phyloP scores from a whole-genome alignment of 805 yeast species.

The Candida nanaspora region DNA sequence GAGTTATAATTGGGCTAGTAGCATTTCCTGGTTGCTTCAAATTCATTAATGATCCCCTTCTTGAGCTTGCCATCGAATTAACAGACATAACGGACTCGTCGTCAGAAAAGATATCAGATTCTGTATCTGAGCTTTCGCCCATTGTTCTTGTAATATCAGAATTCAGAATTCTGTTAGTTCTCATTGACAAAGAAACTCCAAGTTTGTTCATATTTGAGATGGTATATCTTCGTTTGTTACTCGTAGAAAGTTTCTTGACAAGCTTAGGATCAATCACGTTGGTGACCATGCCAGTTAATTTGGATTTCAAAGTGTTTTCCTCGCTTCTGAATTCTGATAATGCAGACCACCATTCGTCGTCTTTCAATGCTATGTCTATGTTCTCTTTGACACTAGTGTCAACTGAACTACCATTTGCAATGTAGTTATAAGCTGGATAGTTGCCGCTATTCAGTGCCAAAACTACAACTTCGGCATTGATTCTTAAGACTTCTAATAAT shows the following conservation, averaged over 20 bases:
- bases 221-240: conserved; percentile 35
- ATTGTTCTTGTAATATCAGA: conserved; percentile 21
- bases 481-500: conserved; percentile 69
- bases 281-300: neutral
- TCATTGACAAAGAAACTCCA: conserved; percentile 77
- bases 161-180: conserved; percentile 43
- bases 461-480: conserved; percentile 74
- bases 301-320: conserved; percentile 13
- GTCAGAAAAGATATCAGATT: conserved; percentile 15
- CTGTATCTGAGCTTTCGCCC: conserved; percentile 20
- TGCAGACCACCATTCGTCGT: conserved; percentile 86
- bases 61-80: conserved; percentile 4
- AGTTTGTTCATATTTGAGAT: conserved; percentile 64
- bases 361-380: conserved; percentile 42
- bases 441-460: conserved; percentile 55
- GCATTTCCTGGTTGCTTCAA: neutral
- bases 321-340: conserved; percentile 49
- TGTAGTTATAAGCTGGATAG: conserved; percentile 60
- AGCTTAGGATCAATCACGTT: conserved; percentile 16
- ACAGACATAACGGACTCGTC: conserved; percentile 15
- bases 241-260: conserved; percentile 21
- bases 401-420: conserved; percentile 56
- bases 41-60: neutral
- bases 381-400: conserved; percentile 28
- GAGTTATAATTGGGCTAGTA: neutral